Evolutionary conservation across 805 yeast species (phyloP).

Genomic region (Komagataella ulmi): DNA sequence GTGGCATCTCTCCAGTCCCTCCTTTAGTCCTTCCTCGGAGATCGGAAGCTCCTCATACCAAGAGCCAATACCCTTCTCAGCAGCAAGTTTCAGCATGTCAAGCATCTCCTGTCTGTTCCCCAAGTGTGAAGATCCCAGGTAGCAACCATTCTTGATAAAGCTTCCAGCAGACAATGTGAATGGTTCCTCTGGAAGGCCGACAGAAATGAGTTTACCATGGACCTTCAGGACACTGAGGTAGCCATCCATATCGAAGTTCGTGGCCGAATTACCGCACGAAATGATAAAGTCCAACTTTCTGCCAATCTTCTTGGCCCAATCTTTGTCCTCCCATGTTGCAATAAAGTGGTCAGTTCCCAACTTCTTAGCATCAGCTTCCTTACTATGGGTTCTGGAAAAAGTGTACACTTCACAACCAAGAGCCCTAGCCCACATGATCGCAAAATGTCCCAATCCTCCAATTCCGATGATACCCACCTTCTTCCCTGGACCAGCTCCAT

Average conservation of each 20-base stretch:
- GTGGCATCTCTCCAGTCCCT: slow-evolving; percentile 41
- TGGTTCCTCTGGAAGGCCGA: slow-evolving; percentile 49
- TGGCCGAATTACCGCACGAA: slow-evolving; percentile 38
- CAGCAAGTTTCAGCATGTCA: slow-evolving; percentile 55
- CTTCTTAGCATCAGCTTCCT: slow-evolving; percentile 36
- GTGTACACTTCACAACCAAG: slow-evolving; percentile 51
- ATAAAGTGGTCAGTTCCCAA: slow-evolving; percentile 44
- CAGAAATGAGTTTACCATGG: slow-evolving; percentile 45
- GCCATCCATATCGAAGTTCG: slow-evolving; percentile 31
- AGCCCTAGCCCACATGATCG: slow-evolving; percentile 44
- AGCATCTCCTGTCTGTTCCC: slow-evolving; percentile 54
- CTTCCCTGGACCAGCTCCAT: slow-evolving; percentile 20
- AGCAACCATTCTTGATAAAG: slow-evolving; percentile 29
- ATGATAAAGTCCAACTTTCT: slow-evolving; percentile 35
- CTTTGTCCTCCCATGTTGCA: slow-evolving; percentile 28
- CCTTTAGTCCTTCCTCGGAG: slow-evolving; percentile 34
- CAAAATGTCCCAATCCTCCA: slow-evolving; percentile 60
- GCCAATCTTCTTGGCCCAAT: slow-evolving; percentile 17
- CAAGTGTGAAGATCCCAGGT: slow-evolving; percentile 43
- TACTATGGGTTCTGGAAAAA: slow-evolving; percentile 35
- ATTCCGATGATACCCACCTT: slow-evolving; percentile 50
- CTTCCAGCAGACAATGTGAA: slow-evolving; percentile 26
- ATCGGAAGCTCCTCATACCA: slow-evolving; percentile 52
- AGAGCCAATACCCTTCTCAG: slow-evolving; percentile 40
- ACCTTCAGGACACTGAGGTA: slow-evolving; percentile 40